Base-by-base conservation (phyloP, 345 rosid species). In the Chamaenerion angustifolium region DNA sequence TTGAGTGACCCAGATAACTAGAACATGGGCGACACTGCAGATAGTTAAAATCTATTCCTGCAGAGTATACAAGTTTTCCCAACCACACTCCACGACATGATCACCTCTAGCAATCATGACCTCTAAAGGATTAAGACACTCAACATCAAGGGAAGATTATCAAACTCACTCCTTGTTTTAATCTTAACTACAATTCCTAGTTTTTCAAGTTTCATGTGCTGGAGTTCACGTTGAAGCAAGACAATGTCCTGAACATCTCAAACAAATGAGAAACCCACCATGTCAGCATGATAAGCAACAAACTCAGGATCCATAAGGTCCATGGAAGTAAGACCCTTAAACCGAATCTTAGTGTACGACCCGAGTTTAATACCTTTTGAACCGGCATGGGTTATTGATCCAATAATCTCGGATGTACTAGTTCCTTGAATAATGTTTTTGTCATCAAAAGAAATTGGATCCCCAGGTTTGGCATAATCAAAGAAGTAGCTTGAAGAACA, bases 51-150 rank as follows among this genome's bases (percentile, higher is more conserved):
- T 82, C 64, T 82, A 83, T n/a, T 82, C 83, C 46, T 82, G 90
- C 56, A 76, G 55, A 59, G 68, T 68, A 56, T 81, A 79, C 54
- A 82, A 62, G 51, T 67, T 76, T 62, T 82, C 90, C 85, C 85
- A 82, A 25, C 90, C 90, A 60, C 90, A 79, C 56, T 82, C 90
- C 31, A 82, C 90, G 0, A 83, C 90, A 57, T 79, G 90, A 71
- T 79, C 85, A 21, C 90, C 90, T 66, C 85, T 52, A 15, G 85
- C 90, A 62, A 82, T 72, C 85, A 79, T 82, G 49, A 79, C 76
- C 48, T 85, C 90, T 11, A 82, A 49, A 19, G 81, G 90, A 70
- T 81, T 78, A 8, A 64, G 45, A 49, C 71, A 68, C 55, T 76
- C 0, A 82, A 73, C 59, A 82, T 56, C 40, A 60, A 62, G 3